Base-by-base conservation (phyloP, 2,329 filamentous ascomycete genomes). In the Fusarium incarnatum region DNA sequence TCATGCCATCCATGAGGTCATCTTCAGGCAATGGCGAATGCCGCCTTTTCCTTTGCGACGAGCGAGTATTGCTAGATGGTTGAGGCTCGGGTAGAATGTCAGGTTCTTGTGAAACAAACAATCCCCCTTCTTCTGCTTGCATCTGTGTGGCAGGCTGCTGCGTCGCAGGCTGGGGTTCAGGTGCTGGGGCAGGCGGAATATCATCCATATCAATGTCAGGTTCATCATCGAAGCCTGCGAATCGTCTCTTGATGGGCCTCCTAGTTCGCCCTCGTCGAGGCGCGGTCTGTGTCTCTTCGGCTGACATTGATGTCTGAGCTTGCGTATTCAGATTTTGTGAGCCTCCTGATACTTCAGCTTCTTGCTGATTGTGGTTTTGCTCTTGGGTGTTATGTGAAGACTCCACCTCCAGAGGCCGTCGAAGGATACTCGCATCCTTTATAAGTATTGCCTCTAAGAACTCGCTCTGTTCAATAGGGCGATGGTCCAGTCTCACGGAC, bases 401-500 rank as follows among this genome's bases (percentile, higher is more conserved):
- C 41, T 81, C 80, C 12, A 87, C 81, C 69, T 91, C 85, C 5
- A 97, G 85, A 8, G 90, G 86, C 40, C 89, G 87, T 61, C 92
- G 89, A 22, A 98, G 83, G 45, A 87, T 86, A 63, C 87, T 88
- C 9, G 93, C 88, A 80, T 98, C 91, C 53, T 91, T 92, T n/a
- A 85, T 89, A 28, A 98, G 81, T 47, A 99, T 96, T 2, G 92
- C 92, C 78, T 97, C 94, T 4, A 99, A 85, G 67, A 99, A 97
- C 73, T 98, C 94, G 61, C 92, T 94, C 76, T 98, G 94, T 72
- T 95, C 90, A 56, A 98, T 91, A 4, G 94, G 90, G 6, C 94
- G 89, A 77, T 97, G 94, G 65, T 94, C 91, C 15, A 97, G 86
- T 47, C 88, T 84, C 22, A 91, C 78, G 4, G 94, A 92, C 18